These are phyloP conservation scores for Nakazawaea molendinolei DNA, from an alignment of 805 yeast species.

Conservation along the genomic window DNA sequence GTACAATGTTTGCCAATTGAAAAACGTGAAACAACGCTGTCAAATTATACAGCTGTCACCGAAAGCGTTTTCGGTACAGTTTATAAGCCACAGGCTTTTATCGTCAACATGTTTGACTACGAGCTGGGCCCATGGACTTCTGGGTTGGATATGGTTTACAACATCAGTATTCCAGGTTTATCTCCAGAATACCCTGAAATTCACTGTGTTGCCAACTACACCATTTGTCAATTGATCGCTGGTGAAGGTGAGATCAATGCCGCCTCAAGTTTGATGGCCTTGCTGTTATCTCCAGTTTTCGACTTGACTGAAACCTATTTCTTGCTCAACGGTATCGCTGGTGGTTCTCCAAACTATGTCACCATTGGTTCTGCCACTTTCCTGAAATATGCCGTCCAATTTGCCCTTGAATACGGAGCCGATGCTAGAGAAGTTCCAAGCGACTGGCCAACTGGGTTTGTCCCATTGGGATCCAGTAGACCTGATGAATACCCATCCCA, in stretches of 20 bases:
- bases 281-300: slow-evolving; percentile 45
- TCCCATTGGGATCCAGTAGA: slow-evolving; percentile 43
- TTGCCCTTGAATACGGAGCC: slow-evolving; percentile 51
- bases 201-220: slow-evolving; percentile 46
- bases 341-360: slow-evolving; percentile 49
- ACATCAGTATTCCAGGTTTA: slow-evolving; percentile 59
- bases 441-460: slow-evolving; percentile 59
- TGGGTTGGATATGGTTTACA: slow-evolving; percentile 39
- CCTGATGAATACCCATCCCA: slow-evolving; percentile 45
- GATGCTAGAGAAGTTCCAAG: slow-evolving; percentile 42
- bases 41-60: no score
- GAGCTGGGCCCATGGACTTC: slow-evolving; percentile 50
- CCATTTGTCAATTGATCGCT: slow-evolving; percentile 55
- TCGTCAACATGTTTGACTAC: slow-evolving; percentile 47
- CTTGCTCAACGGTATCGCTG: slow-evolving; percentile 61
- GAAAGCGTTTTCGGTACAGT: slow-evolving; percentile 24
- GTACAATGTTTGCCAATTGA: no score
- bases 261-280: slow-evolving; percentile 50
- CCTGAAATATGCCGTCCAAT: slow-evolving; percentile 56
- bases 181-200: slow-evolving; percentile 53
- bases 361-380: slow-evolving; percentile 57
- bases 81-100: slow-evolving; percentile 46
- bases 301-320: slow-evolving; percentile 56
- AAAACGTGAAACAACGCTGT: no score
- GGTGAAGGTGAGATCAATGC: slow-evolving; percentile 70